Conservation (phyloP, 1,284 basidiomycete genomes). For the Cutaneotrichosporon sp. region DNA sequence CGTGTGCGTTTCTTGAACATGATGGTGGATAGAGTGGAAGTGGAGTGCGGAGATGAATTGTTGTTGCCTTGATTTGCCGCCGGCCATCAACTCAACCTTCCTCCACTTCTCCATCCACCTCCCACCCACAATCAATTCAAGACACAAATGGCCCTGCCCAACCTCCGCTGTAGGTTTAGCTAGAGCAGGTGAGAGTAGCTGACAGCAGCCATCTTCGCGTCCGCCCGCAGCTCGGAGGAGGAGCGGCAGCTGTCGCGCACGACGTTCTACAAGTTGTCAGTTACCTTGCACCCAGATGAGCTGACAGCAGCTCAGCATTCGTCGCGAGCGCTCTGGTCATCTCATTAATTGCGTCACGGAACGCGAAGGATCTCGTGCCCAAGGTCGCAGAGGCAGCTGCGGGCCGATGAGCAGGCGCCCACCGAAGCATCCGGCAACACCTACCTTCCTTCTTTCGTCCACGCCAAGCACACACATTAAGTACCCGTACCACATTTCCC, state of each 20-base stretch:
- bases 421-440: too few species aligned
- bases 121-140: background rate
- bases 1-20: constrained; percentile 57
- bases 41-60: background rate
- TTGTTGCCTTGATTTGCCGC: constrained; percentile 12
- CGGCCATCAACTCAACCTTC: background rate
- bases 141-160: constrained; percentile 52
- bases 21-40: background rate
- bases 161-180: constrained; percentile 43
- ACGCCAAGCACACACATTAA: background rate
- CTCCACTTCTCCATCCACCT: background rate
- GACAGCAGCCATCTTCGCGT: constrained; percentile 52
- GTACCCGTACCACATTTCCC: background rate
- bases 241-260: constrained; percentile 50
- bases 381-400: constrained; percentile 34
- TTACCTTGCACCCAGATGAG: background rate
- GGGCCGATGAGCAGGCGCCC: background rate
- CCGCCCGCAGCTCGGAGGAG: constrained; percentile 53
- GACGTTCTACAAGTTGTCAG: constrained; percentile 55
- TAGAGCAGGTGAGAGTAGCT: background rate
- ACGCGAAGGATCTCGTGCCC: constrained; percentile 39
- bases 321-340: constrained; percentile 53
- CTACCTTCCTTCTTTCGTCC: too few species aligned
- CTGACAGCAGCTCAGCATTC: constrained; percentile 46
- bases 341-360: constrained; percentile 47